phyloP scores from a whole-genome alignment of 192 early-diverging fungal species.

The Backusella tarrabulga region DNA sequence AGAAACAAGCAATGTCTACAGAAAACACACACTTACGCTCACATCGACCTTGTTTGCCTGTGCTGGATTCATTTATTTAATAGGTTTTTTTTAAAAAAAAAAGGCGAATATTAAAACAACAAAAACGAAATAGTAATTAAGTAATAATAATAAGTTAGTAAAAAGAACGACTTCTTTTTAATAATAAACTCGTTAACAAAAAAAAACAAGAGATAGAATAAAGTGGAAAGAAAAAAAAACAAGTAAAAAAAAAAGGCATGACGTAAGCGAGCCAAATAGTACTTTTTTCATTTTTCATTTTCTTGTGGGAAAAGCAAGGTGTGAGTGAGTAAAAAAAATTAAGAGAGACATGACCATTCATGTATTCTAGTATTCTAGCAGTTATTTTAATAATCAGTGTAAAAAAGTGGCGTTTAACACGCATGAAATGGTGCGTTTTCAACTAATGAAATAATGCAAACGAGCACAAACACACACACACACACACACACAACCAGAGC shows the following conservation, averaged over 20 bases:
- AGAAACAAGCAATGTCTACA: background rate
- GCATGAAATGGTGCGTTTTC: too few relatives aligned
- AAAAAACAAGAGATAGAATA: background rate
- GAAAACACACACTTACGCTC: constrained; percentile 22
- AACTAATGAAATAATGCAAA: too few relatives aligned
- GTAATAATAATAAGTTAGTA: background rate
- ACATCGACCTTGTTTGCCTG: constrained; percentile 33
- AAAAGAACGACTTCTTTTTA: background rate
- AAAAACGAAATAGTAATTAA: background rate
- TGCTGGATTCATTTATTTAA: constrained; percentile 31
- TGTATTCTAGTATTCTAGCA: background rate
- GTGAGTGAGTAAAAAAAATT: background rate
- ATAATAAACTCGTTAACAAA: background rate
- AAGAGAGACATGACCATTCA: background rate
- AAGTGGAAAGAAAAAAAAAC: background rate
- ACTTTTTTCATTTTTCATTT: background rate
- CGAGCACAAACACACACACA: too few relatives aligned
- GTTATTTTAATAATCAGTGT: too few relatives aligned
- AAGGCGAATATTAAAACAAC: background rate
- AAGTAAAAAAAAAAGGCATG: background rate
- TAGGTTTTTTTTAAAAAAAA: background rate
- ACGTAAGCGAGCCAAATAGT: background rate
- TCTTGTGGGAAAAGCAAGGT: background rate
- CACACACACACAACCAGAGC: too few relatives aligned
- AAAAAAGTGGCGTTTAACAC: too few relatives aligned